Conservation (phyloP, 169 alveolate species). For the Cryptosporidium muris region DNA sequence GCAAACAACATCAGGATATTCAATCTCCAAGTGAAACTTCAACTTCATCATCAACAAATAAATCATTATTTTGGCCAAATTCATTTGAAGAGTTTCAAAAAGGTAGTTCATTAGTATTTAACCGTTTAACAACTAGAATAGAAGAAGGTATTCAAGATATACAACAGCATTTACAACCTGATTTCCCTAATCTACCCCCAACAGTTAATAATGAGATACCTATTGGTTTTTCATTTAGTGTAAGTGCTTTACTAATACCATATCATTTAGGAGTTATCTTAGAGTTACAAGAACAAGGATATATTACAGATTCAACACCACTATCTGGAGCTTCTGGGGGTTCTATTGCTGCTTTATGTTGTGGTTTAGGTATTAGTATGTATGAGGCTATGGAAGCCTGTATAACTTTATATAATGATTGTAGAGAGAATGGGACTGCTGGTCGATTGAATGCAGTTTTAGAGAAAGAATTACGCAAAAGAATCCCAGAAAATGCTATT, state of each 20-base stretch:
- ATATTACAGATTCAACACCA: conserved; percentile 53
- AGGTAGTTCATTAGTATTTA: conserved; percentile 63
- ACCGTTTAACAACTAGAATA: conserved; percentile 51
- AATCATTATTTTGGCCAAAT: conserved; percentile 55
- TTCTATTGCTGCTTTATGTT: conserved; percentile 64
- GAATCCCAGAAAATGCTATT: conserved; percentile 56
- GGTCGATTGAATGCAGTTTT: conserved; percentile 49
- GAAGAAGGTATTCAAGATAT: conserved; percentile 71
- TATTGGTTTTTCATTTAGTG: conserved; percentile 60
- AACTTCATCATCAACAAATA: neutral
- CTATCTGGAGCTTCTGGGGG: conserved; percentile 71
- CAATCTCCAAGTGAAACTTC: neutral
- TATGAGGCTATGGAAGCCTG: conserved; percentile 71
- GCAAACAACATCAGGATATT: too few relatives aligned
- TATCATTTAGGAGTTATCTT: conserved; percentile 66
- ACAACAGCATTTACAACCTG: conserved; percentile 56
- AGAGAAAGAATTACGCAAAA: conserved; percentile 58
- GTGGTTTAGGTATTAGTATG: conserved; percentile 59
- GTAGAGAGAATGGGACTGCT: conserved; percentile 67
- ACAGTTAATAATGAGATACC: conserved; percentile 32
- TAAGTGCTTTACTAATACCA: conserved; percentile 67
- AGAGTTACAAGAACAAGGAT: conserved; percentile 69
- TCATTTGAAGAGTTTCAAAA: conserved; percentile 53
- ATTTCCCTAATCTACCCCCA: conserved; percentile 53
- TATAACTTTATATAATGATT: conserved; percentile 53